Conservation (phyloP, 2,329 filamentous ascomycete species). For the Myriangium duriaei region DNA sequence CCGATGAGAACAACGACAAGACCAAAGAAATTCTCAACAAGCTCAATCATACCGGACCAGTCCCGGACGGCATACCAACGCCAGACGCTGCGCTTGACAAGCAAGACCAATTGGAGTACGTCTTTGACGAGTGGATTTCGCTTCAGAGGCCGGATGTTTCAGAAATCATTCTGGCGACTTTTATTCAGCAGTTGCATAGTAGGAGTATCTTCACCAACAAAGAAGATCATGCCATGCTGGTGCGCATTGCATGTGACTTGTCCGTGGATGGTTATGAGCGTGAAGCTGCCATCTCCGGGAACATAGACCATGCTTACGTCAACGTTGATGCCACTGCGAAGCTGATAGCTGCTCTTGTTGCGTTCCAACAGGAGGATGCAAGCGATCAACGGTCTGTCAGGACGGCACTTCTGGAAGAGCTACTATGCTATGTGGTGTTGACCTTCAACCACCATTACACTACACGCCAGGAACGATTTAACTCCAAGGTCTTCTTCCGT, state of each 20-base stretch:
- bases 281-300: constrained; percentile 47
- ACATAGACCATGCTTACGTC: constrained; percentile 46
- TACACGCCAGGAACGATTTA: constrained; percentile 68
- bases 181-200: constrained; percentile 73
- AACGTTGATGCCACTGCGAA: constrained; percentile 72
- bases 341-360: constrained; percentile 63
- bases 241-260: constrained; percentile 68
- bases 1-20: constrained; percentile 53
- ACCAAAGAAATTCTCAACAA: constrained; percentile 61
- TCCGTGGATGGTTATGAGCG: constrained; percentile 70
- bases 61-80: constrained; percentile 44
- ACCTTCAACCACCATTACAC: constrained; percentile 77
- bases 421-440: constrained; percentile 65
- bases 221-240: constrained; percentile 67
- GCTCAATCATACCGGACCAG: constrained; percentile 42
- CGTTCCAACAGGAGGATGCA: constrained; percentile 52
- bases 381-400: constrained; percentile 32
- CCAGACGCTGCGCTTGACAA: constrained; percentile 44
- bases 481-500: constrained; percentile 81
- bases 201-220: constrained; percentile 58
- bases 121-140: constrained; percentile 91
- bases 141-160: constrained; percentile 66
- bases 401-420: constrained; percentile 60
- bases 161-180: constrained; percentile 59
- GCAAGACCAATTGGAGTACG: constrained; percentile 79